Conservation (phyloP, 257 asterid species). For the Gynochthodes officinalis region DNA sequence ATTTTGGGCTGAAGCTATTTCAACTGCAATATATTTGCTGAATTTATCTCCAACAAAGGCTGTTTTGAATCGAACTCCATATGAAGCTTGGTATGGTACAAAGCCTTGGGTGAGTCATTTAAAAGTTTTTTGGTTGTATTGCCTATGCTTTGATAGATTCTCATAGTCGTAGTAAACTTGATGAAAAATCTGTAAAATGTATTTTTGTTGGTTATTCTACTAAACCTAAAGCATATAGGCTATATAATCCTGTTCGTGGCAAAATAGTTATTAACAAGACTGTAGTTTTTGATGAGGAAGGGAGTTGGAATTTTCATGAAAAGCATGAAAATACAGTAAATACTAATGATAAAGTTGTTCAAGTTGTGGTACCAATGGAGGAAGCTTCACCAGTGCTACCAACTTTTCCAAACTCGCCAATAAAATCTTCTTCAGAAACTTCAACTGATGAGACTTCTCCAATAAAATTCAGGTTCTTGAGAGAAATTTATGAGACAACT, state of each 20-base stretch:
- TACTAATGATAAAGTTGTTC: background rate
- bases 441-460: too few species aligned
- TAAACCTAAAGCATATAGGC: conserved; percentile 9
- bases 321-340: too few species aligned
- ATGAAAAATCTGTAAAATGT: background rate
- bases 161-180: background rate
- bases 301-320: too few species aligned
- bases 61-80: background rate
- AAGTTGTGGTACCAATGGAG: background rate
- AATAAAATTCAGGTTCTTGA: too few species aligned
- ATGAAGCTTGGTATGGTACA: background rate
- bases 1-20: background rate
- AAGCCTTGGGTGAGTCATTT: conserved; percentile 1
- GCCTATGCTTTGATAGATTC: background rate
- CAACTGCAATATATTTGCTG: background rate
- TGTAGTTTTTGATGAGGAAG: background rate
- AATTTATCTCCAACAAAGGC: background rate
- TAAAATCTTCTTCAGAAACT: too few species aligned
- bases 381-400: too few species aligned
- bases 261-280: background rate
- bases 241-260: background rate
- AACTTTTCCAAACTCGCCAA: too few species aligned
- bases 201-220: conserved; percentile 1
- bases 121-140: background rate
- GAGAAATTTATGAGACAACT: too few species aligned